Conservation (phyloP, 2,329 filamentous ascomycete species). For the Albifimbria verrucaria region DNA sequence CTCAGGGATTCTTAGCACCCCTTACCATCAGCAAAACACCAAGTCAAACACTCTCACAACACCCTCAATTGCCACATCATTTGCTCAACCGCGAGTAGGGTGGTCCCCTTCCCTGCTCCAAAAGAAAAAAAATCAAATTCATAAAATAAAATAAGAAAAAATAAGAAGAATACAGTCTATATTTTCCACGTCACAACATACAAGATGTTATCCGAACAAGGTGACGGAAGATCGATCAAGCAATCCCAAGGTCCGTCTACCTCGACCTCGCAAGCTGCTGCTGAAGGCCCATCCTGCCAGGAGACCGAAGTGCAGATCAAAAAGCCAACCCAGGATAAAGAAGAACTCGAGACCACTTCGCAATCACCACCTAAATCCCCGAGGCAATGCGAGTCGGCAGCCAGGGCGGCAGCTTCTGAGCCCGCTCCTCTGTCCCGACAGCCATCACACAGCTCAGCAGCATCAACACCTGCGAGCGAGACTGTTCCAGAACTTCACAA, state of each 20-base stretch:
- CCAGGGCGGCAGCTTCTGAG: conserved; percentile 23
- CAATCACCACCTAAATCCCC: conserved; percentile 36
- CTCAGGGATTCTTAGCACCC: too few relatives aligned
- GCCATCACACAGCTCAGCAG: conserved; percentile 27
- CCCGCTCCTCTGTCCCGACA: conserved; percentile 31
- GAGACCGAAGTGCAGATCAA: conserved; percentile 38
- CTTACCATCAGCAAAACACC: too few relatives aligned
- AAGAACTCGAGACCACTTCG: conserved; percentile 26
- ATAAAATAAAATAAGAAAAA: too few relatives aligned
- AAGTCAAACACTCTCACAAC: too few relatives aligned
- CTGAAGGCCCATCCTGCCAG: conserved; percentile 39
- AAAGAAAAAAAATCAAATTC: too few relatives aligned
- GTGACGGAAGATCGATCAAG: conserved; percentile 37
- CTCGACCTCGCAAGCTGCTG: conserved; percentile 39
- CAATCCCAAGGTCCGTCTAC: conserved; percentile 31
- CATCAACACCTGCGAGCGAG: conserved; percentile 25
- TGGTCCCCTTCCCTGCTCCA: too few relatives aligned
- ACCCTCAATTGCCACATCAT: not conserved
- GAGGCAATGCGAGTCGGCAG: conserved; percentile 30
- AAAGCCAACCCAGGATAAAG: conserved; percentile 28
- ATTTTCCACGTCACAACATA: not conserved
- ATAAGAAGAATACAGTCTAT: too few relatives aligned
- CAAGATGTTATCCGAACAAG: conserved; percentile 43
- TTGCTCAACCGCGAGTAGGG: not conserved
- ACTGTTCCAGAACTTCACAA: conserved; percentile 5